Evolutionary conservation across 495 filamentous ascomycete species (phyloP), one percentile per base, ranked within the genome.

Genomic region (Hyaloscypha finlandica): DNA sequence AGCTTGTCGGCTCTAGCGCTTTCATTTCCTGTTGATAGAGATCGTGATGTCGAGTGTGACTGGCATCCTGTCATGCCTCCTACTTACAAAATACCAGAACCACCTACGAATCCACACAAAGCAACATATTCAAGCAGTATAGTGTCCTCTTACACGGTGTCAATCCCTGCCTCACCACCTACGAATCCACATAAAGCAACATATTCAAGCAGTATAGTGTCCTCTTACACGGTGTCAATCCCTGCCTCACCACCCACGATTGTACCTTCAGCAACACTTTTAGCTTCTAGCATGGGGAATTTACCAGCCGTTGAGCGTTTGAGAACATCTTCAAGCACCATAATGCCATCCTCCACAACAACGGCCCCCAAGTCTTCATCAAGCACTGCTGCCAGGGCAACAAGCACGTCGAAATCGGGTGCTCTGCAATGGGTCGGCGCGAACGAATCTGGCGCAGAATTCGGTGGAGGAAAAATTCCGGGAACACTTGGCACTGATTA

Each of bases 401-500:
- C 59, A 14, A 51, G 39, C 33, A 52, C 61, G 2, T 53, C 61
- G 9, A 54, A 31, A 29, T 33, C 55, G 19, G 29, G 53, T 32
- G 39, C n/a, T 31, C 25, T 70, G 3, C 56, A 70, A 69, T 81
- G 77, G 77, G 68, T 81, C 57, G 79, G 79, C 29, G 72, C 76
- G 60, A 78, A 80, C 71, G 73, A 87, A 75, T 80, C 85, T 31
- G 78, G 83, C 59, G 85, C 79, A 29, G 85, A 88, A 70, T 88
- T 86, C 54, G 82, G 82, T 42, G 54, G 77, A 20, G 54, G 77
- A 20, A 76, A 70, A 20, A 74, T 77, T 63, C 87, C 87, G 30
- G 87, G 87, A 73, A 62, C 11, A 76, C 83, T 70, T 83, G 83
- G 60, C 83, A 73, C 75, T 85, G 67, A 89, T 87, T 74, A 79